Conservation (phyloP, 768 basidiomycete species). For the Termitomyces sp. region DNA sequence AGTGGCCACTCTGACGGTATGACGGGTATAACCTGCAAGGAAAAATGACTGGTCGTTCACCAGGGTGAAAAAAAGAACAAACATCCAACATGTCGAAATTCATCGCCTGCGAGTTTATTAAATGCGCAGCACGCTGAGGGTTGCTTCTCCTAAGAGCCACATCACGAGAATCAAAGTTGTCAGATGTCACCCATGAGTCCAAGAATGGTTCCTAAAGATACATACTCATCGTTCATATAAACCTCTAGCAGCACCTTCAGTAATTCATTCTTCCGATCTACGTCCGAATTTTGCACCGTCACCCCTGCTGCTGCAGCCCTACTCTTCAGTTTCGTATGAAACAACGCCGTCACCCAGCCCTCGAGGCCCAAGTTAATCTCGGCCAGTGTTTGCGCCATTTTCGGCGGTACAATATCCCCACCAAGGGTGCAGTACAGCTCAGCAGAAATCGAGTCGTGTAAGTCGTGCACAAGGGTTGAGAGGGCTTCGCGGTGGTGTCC, state of each 20-base stretch:
- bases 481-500: slow-evolving; percentile 62
- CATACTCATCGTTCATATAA: slow-evolving; percentile 76
- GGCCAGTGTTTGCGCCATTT: slow-evolving; percentile 46
- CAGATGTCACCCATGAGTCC: no score
- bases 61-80: slow-evolving; percentile 20
- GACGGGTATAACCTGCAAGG: slow-evolving; percentile 49
- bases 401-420: slow-evolving; percentile 66
- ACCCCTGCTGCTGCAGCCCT: slow-evolving; percentile 12
- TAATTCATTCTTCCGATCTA: slow-evolving; percentile 47
- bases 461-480: slow-evolving; percentile 55
- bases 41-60: neutral
- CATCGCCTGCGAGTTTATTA: slow-evolving; percentile 77
- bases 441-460: slow-evolving; percentile 73
- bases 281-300: slow-evolving; percentile 28
- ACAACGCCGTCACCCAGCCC: slow-evolving; percentile 47
- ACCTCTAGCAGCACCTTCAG: slow-evolving; percentile 72
- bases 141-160: slow-evolving; percentile 38
- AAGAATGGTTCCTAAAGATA: no score
- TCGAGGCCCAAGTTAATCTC: slow-evolving; percentile 40
- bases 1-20: slow-evolving; percentile 79
- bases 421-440: slow-evolving; percentile 83
- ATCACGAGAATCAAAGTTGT: neutral
- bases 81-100: slow-evolving; percentile 78
- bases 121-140: slow-evolving; percentile 53
- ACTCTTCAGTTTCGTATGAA: slow-evolving; percentile 25